phyloP scores from a whole-genome alignment of 1,284 basidiomycete genomes.

The Trametes versicolor region DNA sequence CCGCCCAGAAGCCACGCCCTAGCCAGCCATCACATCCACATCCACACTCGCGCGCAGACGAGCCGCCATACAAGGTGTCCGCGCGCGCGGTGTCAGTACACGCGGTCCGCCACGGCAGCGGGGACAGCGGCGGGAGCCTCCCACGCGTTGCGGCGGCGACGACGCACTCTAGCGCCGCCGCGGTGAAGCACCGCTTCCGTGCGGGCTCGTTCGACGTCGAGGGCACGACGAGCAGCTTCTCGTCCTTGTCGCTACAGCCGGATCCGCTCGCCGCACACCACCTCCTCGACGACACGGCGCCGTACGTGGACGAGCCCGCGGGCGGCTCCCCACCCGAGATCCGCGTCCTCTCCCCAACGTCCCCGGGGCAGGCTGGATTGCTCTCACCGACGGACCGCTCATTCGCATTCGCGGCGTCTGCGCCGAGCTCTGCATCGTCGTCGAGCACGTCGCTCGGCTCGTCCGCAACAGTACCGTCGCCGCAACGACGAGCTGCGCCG shows the following conservation, averaged over 20 bases:
- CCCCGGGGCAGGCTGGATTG: slow-evolving; percentile 21
- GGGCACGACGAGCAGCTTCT: slow-evolving; percentile 35
- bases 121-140: slow-evolving; percentile 63
- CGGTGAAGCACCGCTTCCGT: slow-evolving; percentile 42
- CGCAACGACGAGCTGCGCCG: slow-evolving; percentile 56
- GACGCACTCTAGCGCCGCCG: slow-evolving; percentile 8
- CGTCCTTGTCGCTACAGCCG: slow-evolving; percentile 26
- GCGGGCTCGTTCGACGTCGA: slow-evolving; percentile 47
- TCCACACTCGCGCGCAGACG: slow-evolving; percentile 5
- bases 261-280: slow-evolving; percentile 19
- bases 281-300: slow-evolving; percentile 32
- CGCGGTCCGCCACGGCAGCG: slow-evolving; percentile 48
- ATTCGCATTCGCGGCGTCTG: slow-evolving; percentile 24
- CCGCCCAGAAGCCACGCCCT: slow-evolving; percentile 14
- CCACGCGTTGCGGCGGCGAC: slow-evolving; percentile 51
- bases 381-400: slow-evolving; percentile 26
- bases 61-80: slow-evolving; percentile 41
- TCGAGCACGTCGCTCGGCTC: slow-evolving; percentile 13
- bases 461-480: slow-evolving; percentile 32
- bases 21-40: slow-evolving; percentile 3
- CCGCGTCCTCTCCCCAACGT: slow-evolving; percentile 30
- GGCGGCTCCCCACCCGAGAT: slow-evolving; percentile 30
- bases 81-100: slow-evolving; percentile 43
- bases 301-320: slow-evolving; percentile 33
- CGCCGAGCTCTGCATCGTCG: slow-evolving; percentile 27